Evolutionary conservation across 2,329 filamentous ascomycete genomes (phyloP).

Genomic region (Botryotinia convoluta): DNA sequence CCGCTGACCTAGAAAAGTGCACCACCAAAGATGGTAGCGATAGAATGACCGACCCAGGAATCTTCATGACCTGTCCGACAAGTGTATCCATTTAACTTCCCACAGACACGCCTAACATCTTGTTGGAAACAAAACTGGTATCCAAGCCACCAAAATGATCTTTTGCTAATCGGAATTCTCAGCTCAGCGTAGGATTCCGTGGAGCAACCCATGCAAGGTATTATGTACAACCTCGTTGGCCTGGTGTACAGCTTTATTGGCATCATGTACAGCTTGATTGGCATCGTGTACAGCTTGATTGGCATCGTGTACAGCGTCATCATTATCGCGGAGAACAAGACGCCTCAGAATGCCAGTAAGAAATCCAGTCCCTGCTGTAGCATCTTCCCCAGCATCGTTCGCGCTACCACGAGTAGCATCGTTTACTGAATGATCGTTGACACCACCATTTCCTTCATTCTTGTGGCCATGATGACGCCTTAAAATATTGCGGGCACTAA

Average conservation of each 20-base stretch:
- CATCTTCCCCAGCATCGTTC: too few species aligned
- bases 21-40: not conserved
- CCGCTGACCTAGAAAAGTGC: not conserved
- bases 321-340: not conserved
- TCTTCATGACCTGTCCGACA: too few species aligned
- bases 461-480: not conserved
- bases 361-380: too few species aligned
- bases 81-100: not conserved
- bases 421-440: too few species aligned
- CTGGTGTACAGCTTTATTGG: not conserved
- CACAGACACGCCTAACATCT: not conserved
- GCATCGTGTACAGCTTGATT: not conserved
- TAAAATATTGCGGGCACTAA: not conserved
- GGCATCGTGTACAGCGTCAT: not conserved
- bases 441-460: accelerated
- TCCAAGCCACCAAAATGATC: not conserved
- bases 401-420: too few species aligned
- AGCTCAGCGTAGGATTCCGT: not conserved
- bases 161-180: not conserved
- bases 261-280: not conserved
- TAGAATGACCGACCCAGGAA: not conserved
- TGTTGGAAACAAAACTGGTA: not conserved
- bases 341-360: too few species aligned
- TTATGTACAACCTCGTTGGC: not conserved
- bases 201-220: not conserved